Evolutionary conservation across 805 yeast genomes (phyloP), one percentile per base, ranked within the genome.

Genomic region (Wickerhamiella kurtzmanii): DNA sequence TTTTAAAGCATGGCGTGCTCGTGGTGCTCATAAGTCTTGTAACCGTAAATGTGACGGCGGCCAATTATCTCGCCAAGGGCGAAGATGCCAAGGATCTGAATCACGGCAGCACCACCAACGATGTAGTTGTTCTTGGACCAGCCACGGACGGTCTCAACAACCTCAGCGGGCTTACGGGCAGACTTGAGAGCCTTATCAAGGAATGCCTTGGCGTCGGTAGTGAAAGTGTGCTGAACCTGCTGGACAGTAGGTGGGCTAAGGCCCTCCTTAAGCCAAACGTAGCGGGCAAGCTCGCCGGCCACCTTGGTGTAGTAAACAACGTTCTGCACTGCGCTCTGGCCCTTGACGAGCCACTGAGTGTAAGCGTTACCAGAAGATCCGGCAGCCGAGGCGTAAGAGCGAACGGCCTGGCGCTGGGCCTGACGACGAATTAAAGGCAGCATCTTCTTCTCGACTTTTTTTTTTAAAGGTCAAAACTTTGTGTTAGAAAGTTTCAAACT

Each of bases 51-150:
- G 61, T 83, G 78, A 74, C 97, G 82, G 75, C 97, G 86, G 62
- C 98, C 98, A 61, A 92, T 74, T 57, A 88, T 78, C 75, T 92
- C 98, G 64, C 98, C 98, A 42, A 89, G 73, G 22, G 96, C 78
- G 69, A 87, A 92, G 64, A 88, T 75, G 54, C 96, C 98, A 55
- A 84, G 71, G 47, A 89, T 69, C 71, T 92, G 98, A 56, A 87
- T 69, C 56, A 78, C 79, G 68, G 77, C 79, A 36, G 88, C 80
- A 58, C 81, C 80, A 64, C 74, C 82, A 68, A 76, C 78, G 58
- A 77, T 66, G 55, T 69, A 72, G 60, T 73, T 72, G 56, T 74
- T 78, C 65, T 74, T 79, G 64, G 71, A 65, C 60, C 75, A 59
- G 52, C 66, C 61, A 54, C 73, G 67, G 48, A 74, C 67, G 50